These are phyloP conservation scores for Oehlia diaphana DNA, from an alignment of 192 early-diverging fungal genomes.

Conservation along the genomic window DNA sequence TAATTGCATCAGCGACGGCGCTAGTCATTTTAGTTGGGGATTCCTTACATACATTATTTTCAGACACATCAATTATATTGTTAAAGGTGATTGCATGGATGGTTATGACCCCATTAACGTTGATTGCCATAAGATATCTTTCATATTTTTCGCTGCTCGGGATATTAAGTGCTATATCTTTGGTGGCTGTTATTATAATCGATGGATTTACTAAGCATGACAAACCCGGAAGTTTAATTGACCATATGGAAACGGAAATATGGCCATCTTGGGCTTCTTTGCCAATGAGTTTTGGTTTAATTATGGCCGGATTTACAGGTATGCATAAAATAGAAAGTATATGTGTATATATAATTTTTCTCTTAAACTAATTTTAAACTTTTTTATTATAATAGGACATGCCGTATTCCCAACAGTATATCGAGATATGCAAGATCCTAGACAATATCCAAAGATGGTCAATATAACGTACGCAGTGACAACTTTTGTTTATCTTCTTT, in stretches of 20 bases:
- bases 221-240: constrained; percentile 57
- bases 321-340: background rate
- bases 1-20: constrained; percentile 43
- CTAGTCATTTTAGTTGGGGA: constrained; percentile 43
- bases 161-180: constrained; percentile 49
- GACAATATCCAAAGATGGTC: constrained; percentile 49
- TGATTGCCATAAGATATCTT: constrained; percentile 48
- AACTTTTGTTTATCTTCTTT: constrained; percentile 47
- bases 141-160: constrained; percentile 61
- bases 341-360: background rate
- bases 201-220: constrained; percentile 52
- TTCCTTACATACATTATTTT: constrained; percentile 39
- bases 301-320: constrained; percentile 59
- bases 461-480: constrained; percentile 58
- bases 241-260: constrained; percentile 48
- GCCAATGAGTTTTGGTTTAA: constrained; percentile 53
- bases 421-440: constrained; percentile 60
- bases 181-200: constrained; percentile 55
- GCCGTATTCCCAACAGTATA: constrained; percentile 70
- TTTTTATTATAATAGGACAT: constrained; percentile 41
- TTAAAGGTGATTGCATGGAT: constrained; percentile 52
- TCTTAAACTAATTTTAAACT: background rate
- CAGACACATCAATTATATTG: constrained; percentile 27
- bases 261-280: constrained; percentile 41
- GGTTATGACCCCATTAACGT: constrained; percentile 56